Conservation (phyloP, 148 eudicot genomes). For the Fagopyrum tataricum region DNA sequence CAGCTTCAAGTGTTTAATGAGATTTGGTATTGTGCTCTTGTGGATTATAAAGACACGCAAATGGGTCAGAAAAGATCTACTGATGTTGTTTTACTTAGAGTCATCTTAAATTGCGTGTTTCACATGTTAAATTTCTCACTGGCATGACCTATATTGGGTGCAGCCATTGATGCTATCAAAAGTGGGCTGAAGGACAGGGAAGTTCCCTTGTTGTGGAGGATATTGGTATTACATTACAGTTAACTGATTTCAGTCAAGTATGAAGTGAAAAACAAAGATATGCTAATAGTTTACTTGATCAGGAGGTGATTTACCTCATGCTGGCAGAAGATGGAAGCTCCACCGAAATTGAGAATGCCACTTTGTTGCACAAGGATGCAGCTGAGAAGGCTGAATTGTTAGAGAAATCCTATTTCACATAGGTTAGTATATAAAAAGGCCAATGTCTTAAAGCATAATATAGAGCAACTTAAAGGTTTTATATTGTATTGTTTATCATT, state of each 20-base stretch:
- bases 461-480: too few relatives aligned
- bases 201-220: slow-evolving; percentile 71
- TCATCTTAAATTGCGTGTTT: neutral
- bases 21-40: slow-evolving; percentile 50
- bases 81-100: neutral
- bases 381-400: too few relatives aligned
- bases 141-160: neutral
- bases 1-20: slow-evolving; percentile 83
- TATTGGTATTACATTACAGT: slow-evolving; percentile 33
- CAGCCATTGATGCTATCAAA: slow-evolving; percentile 47
- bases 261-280: neutral
- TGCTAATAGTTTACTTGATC: slow-evolving; percentile 4
- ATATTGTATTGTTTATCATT: too few relatives aligned
- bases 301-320: slow-evolving; percentile 54
- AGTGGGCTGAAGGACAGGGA: slow-evolving; percentile 44
- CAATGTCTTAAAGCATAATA: too few relatives aligned
- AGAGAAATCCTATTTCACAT: too few relatives aligned
- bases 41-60: slow-evolving; percentile 47
- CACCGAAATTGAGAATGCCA: neutral
- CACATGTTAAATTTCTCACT: neutral
- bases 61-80: slow-evolving; percentile 33
- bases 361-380: too few relatives aligned
- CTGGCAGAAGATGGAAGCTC: slow-evolving; percentile 32
- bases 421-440: too few relatives aligned
- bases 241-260: neutral